phyloP scores from a whole-genome alignment of 2,329 filamentous ascomycete genomes.

The Exophiala viscosa region DNA sequence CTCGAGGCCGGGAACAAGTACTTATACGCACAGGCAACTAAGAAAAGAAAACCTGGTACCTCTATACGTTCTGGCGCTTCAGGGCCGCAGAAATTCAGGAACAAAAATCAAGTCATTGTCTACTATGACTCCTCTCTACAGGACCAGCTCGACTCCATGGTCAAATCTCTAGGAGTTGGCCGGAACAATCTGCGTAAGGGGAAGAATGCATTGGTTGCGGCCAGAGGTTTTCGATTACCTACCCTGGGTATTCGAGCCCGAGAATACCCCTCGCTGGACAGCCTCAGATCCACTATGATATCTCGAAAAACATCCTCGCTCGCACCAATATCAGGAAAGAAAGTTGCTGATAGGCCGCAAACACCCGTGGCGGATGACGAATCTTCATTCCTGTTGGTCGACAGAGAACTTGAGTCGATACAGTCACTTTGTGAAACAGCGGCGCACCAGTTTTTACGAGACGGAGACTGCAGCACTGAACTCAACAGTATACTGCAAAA shows the following conservation, averaged over 20 bases:
- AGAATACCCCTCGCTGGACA: slow-evolving; percentile 8
- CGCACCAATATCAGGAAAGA: slow-evolving; percentile 8
- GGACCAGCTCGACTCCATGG: slow-evolving; percentile 73
- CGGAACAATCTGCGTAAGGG: slow-evolving; percentile 83
- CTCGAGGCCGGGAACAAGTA: slow-evolving; percentile 26
- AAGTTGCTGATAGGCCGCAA: not conserved
- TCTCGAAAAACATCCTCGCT: slow-evolving; percentile 14
- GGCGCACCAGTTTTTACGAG: slow-evolving; percentile 83
- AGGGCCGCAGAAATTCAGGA: slow-evolving; percentile 56
- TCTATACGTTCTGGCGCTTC: slow-evolving; percentile 35
- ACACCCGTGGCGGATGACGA: slow-evolving; percentile 41
- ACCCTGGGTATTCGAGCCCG: slow-evolving; percentile 7
- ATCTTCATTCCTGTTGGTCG: slow-evolving; percentile 66
- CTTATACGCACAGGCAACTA: slow-evolving; percentile 34
- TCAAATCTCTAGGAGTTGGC: slow-evolving; percentile 74
- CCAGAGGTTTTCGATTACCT: slow-evolving; percentile 32
- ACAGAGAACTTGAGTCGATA: slow-evolving; percentile 73
- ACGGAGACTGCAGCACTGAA: slow-evolving; percentile 78
- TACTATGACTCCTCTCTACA: slow-evolving; percentile 89
- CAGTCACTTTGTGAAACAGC: slow-evolving; percentile 80
- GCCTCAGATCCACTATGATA: slow-evolving; percentile 6
- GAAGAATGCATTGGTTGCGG: slow-evolving; percentile 70
- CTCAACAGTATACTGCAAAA: slow-evolving; percentile 65
- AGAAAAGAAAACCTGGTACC: slow-evolving; percentile 33
- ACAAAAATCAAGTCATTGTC: slow-evolving; percentile 75